Conservation (phyloP, 352 stramenopile species). For the Phytophthora pluvialis region DNA sequence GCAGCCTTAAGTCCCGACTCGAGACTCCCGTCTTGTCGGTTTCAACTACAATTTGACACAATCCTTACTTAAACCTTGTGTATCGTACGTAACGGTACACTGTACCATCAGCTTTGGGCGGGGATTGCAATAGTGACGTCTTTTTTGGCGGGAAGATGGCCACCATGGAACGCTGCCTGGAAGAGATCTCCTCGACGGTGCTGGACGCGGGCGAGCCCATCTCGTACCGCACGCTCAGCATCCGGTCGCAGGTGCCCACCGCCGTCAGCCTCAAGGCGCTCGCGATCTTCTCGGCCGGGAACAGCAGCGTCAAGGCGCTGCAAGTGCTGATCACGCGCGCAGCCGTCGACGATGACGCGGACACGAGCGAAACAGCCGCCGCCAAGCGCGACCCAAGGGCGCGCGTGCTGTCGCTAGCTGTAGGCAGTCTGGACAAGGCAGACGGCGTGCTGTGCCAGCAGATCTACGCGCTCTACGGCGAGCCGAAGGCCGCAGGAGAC, state of each 20-base stretch:
- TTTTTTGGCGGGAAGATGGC: constrained; percentile 23
- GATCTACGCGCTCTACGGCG: constrained; percentile 67
- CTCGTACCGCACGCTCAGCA: constrained; percentile 60
- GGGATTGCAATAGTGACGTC: constrained; percentile 1
- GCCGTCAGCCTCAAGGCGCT: constrained; percentile 47
- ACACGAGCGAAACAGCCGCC: constrained; percentile 28
- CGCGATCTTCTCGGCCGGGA: constrained; percentile 40
- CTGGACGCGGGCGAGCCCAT: constrained; percentile 61
- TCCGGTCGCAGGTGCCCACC: constrained; percentile 35
- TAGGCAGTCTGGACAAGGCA: neutral
- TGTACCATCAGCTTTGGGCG: no score
- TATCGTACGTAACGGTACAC: no score
- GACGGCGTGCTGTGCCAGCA: constrained; percentile 40
- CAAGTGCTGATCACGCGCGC: constrained; percentile 47
- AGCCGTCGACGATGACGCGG: neutral
- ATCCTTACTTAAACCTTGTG: no score
- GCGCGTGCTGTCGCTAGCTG: constrained; percentile 49
- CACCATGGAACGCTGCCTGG: constrained; percentile 49
- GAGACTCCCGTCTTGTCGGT: no score
- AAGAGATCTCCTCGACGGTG: constrained; percentile 63
- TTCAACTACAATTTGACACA: no score
- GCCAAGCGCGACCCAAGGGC: constrained; percentile 49
- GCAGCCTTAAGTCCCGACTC: no score
- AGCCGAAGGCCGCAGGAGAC: constrained; percentile 11
- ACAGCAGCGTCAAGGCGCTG: constrained; percentile 44